Percentiles rank a stretch among this genome's conserved stretches.
Evolutionary conservation across 140 eudicot species (phyloP).

Genomic region (Oenanthe javanica): DNA sequence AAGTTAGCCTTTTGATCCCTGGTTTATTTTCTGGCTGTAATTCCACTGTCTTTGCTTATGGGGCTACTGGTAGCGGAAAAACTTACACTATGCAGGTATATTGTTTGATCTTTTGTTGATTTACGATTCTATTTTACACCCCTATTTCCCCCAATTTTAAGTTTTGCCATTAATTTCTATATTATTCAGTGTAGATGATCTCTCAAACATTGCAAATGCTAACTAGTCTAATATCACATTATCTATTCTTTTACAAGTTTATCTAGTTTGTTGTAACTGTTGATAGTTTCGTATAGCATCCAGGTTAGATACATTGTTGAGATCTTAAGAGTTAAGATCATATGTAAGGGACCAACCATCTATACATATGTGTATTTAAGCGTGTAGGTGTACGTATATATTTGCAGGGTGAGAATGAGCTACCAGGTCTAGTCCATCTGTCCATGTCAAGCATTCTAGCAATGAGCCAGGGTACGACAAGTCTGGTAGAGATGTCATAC

Average conservation of each 20-base stretch:
- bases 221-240: neutral
- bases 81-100: slow-evolving; percentile 95
- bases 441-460: slow-evolving; percentile 55
- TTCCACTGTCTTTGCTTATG: slow-evolving; percentile 86
- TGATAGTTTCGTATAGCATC: neutral
- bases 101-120: neutral
- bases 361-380: neutral
- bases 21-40: slow-evolving; percentile 58
- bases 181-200: neutral
- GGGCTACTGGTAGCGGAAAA: slow-evolving; percentile 96
- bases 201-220: neutral
- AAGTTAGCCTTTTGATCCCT: slow-evolving; percentile 77
- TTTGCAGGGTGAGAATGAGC: slow-evolving; percentile 71
- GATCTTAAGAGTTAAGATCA: neutral
- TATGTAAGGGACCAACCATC: neutral
- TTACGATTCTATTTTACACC: neutral
- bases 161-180: neutral
- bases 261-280: neutral
- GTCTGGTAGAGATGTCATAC: slow-evolving; percentile 56
- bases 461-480: slow-evolving; percentile 36
- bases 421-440: slow-evolving; percentile 66
- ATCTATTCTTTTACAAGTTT: neutral
- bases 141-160: neutral
- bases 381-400: neutral
- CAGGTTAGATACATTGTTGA: neutral